phyloP scores from a whole-genome alignment of 441 rosid genomes.

The Bocquillonia castaneifolia region DNA sequence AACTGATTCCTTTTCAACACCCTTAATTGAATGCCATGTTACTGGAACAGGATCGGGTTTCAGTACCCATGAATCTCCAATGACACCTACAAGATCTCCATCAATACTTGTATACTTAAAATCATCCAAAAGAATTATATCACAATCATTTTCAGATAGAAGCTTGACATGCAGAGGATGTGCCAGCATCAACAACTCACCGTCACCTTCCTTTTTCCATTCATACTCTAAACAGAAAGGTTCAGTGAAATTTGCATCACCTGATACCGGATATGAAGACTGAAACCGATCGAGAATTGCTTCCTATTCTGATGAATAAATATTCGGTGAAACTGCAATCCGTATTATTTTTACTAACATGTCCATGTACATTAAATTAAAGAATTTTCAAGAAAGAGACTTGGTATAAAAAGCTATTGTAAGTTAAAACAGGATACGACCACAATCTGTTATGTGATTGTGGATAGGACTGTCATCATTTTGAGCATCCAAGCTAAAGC shows the following conservation, averaged over 20 bases:
- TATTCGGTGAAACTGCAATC: too few species aligned
- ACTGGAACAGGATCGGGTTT: slow-evolving; percentile 58
- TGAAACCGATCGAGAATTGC: slow-evolving; percentile 70
- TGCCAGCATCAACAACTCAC: slow-evolving; percentile 89
- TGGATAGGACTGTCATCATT: slow-evolving; percentile 33
- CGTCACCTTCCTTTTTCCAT: slow-evolving; percentile 86
- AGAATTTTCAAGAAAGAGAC: slow-evolving; percentile 17
- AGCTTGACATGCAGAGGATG: slow-evolving; percentile 82
- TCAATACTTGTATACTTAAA: slow-evolving; percentile 67
- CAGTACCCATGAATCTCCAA: slow-evolving; percentile 79
- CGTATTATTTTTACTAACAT: too few species aligned
- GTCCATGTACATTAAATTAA: slow-evolving; percentile 4
- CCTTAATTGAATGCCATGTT: slow-evolving; percentile 86
- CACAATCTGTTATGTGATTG: slow-evolving; percentile 34
- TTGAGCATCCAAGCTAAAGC: slow-evolving; percentile 25
- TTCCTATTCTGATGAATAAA: too few species aligned
- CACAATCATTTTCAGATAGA: slow-evolving; percentile 40
- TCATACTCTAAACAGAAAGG: slow-evolving; percentile 73
- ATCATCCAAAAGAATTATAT: slow-evolving; percentile 54
- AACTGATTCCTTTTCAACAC: slow-evolving; percentile 43
- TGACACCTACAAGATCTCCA: slow-evolving; percentile 80
- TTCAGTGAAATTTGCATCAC: slow-evolving; percentile 57
- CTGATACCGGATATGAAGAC: slow-evolving; percentile 72
- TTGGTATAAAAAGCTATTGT: not conserved
- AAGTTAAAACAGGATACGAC: slow-evolving; percentile 50